Evolutionary conservation across 192 early-diverging fungal species (phyloP).

Genomic region (Podila epicladia): DNA sequence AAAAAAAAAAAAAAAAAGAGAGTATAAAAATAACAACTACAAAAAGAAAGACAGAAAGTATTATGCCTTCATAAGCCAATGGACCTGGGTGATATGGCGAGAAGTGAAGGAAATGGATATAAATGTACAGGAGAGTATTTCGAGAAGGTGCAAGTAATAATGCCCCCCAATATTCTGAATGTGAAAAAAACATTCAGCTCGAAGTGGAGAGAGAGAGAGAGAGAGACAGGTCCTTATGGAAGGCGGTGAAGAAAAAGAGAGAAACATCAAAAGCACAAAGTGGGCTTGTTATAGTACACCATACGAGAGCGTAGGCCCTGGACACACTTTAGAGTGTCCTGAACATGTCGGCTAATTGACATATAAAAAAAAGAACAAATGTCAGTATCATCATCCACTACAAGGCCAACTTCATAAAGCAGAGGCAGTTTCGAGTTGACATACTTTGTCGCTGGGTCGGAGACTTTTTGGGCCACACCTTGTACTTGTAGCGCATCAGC

Average conservation of each 20-base stretch:
- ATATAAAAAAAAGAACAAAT: neutral
- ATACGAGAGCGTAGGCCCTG: too few relatives aligned
- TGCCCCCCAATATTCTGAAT: constrained; percentile 11
- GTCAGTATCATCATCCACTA: neutral
- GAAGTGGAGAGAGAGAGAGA: constrained; percentile 1
- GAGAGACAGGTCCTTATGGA: constrained; percentile 8
- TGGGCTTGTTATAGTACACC: too few relatives aligned
- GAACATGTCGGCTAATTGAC: constrained; percentile 16
- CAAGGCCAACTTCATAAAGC: too few relatives aligned
- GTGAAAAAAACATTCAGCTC: constrained; percentile 13
- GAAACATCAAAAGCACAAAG: constrained; percentile 5
- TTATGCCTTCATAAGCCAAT: neutral
- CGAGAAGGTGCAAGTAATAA: constrained; percentile 44
- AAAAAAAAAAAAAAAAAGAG: constrained; percentile 7
- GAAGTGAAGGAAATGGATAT: neutral
- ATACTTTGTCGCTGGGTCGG: constrained; percentile 26
- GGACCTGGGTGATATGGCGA: neutral
- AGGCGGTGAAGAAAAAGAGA: constrained; percentile 7
- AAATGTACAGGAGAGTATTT: constrained; percentile 39
- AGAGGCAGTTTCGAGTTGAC: neutral
- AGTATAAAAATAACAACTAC: too few relatives aligned
- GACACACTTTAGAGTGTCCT: constrained; percentile 15
- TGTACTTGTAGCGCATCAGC: constrained; percentile 49
- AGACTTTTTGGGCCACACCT: constrained; percentile 49
- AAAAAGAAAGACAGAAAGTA: constrained; percentile 9